phyloP scores from a whole-genome alignment of 306 rosid species.

The Rosa lucieae region DNA sequence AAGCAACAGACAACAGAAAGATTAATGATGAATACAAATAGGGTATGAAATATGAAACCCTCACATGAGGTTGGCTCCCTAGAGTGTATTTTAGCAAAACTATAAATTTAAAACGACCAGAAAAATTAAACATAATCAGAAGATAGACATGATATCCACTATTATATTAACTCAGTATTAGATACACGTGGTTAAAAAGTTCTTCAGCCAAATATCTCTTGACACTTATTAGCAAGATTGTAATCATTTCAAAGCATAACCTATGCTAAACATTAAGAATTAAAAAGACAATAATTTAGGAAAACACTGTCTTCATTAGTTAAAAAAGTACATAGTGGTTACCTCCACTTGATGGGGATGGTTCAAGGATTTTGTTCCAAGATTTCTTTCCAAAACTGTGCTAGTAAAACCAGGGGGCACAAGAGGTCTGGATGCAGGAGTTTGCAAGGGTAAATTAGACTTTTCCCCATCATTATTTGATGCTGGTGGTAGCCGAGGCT shows the following conservation, averaged over 20 bases:
- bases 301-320: background rate
- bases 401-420: conserved; percentile 92
- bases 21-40: conserved; percentile 16
- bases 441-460: conserved; percentile 46
- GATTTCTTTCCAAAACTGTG: conserved; percentile 52
- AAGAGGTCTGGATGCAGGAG: conserved; percentile 78
- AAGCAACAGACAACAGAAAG: conserved; percentile 11
- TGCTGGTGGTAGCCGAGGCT: conserved; percentile 33
- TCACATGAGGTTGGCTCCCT: background rate
- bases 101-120: background rate
- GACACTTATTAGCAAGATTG: background rate
- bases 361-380: conserved; percentile 45
- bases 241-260: background rate
- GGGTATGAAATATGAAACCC: background rate
- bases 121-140: background rate
- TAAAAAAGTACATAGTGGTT: conserved; percentile 16
- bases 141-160: background rate
- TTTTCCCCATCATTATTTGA: conserved; percentile 59
- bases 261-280: background rate
- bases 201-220: background rate
- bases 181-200: background rate
- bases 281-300: background rate
- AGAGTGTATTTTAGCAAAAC: background rate
- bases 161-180: background rate
- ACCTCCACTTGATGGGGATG: conserved; percentile 57